Percentiles rank a stretch among this genome's conserved stretches.
Evolutionary conservation across 2,329 filamentous ascomycete genomes (phyloP).

Genomic region (Anthostomella pinea): DNA sequence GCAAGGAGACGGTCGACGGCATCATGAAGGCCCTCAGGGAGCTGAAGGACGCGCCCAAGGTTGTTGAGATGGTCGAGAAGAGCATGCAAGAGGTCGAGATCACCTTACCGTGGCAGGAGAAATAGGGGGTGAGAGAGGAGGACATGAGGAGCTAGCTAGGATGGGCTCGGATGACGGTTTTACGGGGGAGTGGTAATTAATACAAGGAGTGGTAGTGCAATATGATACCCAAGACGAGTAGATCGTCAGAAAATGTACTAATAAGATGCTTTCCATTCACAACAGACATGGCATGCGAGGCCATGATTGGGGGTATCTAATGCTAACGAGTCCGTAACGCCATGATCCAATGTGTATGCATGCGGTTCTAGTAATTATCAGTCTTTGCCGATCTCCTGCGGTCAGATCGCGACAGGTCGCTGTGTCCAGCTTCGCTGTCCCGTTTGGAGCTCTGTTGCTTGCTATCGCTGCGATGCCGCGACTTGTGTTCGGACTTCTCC

Average conservation of each 20-base stretch:
- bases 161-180: too few species aligned
- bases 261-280: too few species aligned
- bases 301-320: constrained; percentile 24
- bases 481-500: too few species aligned
- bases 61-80: constrained; percentile 49
- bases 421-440: constrained; percentile 12
- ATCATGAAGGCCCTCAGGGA: constrained; percentile 54
- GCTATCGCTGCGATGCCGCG: constrained; percentile 4
- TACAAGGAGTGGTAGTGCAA: too few species aligned
- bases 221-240: too few species aligned
- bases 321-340: constrained; percentile 20
- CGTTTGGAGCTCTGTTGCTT: constrained; percentile 6
- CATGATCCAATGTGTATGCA: constrained; percentile 7
- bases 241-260: too few species aligned
- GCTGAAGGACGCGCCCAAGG: constrained; percentile 52
- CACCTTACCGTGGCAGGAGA: constrained; percentile 47
- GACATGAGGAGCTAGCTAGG: too few species aligned
- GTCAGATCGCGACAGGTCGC: constrained; percentile 13
- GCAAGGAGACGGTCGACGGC: constrained; percentile 50
- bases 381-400: constrained; percentile 20
- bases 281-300: too few species aligned
- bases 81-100: constrained; percentile 53
- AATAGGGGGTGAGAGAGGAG: constrained; percentile 17
- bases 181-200: too few species aligned
- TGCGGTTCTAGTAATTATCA: constrained; percentile 25